Conservation (phyloP, 1,284 basidiomycete species). For the Sanghuangporus weigelae region DNA sequence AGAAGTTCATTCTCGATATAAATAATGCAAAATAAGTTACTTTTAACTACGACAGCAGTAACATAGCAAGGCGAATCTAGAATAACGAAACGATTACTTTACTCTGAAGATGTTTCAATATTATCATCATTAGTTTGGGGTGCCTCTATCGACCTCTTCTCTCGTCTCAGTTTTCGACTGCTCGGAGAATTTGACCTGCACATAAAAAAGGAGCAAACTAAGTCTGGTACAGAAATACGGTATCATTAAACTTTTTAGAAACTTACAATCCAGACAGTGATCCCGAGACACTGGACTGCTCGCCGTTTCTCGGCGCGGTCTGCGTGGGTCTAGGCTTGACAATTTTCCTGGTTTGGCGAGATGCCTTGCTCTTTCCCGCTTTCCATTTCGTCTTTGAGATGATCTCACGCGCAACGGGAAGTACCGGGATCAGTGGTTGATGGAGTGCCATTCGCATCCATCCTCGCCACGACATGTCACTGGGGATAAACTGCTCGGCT, state of each 20-base stretch:
- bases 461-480: conserved; percentile 68
- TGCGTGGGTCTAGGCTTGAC: neutral
- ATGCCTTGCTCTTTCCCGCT: conserved; percentile 23
- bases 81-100: neutral
- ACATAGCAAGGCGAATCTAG: neutral
- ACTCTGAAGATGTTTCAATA: neutral
- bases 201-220: neutral
- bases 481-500: conserved; percentile 75
- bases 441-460: conserved; percentile 82
- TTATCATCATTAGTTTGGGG: neutral
- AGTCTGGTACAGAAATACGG: neutral
- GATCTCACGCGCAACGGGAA: conserved; percentile 69
- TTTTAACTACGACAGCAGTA: neutral
- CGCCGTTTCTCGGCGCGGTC: neutral
- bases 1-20: neutral
- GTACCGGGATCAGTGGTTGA: conserved; percentile 65
- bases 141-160: neutral
- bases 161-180: neutral
- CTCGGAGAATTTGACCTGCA: neutral
- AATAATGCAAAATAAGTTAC: neutral
- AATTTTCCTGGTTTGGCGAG: conserved; percentile 10
- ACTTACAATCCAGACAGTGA: neutral
- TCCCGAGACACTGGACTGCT: conserved; percentile 3
- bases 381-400: conserved; percentile 72
- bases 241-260: neutral